phyloP scores from a whole-genome alignment of 1,284 basidiomycete genomes.

The Heterobasidion irregulare region DNA sequence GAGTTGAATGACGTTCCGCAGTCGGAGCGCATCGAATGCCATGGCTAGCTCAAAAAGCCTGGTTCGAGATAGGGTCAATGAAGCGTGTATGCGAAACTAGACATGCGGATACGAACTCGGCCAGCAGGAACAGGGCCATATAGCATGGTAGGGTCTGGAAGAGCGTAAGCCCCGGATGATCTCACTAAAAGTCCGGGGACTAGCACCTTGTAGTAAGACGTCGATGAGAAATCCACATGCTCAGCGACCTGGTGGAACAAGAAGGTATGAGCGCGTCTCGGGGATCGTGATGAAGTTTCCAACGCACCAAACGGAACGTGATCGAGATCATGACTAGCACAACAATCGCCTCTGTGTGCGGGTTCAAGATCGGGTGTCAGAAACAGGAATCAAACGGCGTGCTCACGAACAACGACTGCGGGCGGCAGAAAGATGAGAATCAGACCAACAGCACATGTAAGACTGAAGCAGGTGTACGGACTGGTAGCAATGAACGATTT shows the following conservation, averaged over 20 bases:
- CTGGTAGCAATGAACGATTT: conserved; percentile 14
- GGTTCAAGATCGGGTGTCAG: background rate
- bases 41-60: conserved; percentile 69
- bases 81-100: background rate
- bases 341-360: conserved; percentile 34
- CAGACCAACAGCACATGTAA: background rate
- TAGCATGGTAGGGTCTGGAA: conserved; percentile 75
- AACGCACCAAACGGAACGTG: conserved; percentile 28
- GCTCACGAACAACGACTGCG: conserved; percentile 22
- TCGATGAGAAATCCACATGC: conserved; percentile 31
- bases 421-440: background rate
- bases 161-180: background rate
- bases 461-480: conserved; percentile 1
- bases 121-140: conserved; percentile 72
- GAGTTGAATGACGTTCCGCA: conserved; percentile 72
- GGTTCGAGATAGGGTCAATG: background rate
- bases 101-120: conserved; percentile 44
- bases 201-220: conserved; percentile 44
- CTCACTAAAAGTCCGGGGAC: background rate
- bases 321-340: conserved; percentile 38
- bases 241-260: conserved; percentile 39
- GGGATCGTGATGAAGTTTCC: background rate
- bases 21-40: conserved; percentile 65
- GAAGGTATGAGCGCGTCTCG: conserved; percentile 10
- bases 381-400: background rate